phyloP scores from a whole-genome alignment of 2,329 filamentous ascomycete species.

The Fusarium cicatricum region DNA sequence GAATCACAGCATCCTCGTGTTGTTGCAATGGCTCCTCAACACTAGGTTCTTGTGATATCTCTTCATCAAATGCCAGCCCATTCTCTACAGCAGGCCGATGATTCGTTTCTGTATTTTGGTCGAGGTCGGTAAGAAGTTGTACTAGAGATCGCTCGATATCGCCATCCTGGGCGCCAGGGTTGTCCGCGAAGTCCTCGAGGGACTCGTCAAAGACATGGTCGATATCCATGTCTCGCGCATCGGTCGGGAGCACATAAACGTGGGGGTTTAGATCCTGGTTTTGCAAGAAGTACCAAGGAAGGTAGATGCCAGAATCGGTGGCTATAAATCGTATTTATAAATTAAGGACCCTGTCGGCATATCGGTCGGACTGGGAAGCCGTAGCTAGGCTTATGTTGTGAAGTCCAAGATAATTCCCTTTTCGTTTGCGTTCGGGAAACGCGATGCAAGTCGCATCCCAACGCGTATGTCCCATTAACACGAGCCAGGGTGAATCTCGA shows the following conservation, averaged over 20 bases:
- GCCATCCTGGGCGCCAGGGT: neutral
- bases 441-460: slow-evolving; percentile 25
- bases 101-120: neutral
- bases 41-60: neutral
- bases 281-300: neutral
- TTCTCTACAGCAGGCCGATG: neutral
- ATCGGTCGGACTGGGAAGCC: slow-evolving; percentile 3
- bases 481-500: slow-evolving; percentile 14
- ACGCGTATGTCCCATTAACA: slow-evolving; percentile 36
- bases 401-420: slow-evolving; percentile 10
- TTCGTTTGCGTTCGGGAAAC: slow-evolving; percentile 22
- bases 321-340: neutral
- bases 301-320: neutral
- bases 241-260: slow-evolving; percentile 4
- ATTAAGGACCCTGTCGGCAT: neutral
- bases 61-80: neutral
- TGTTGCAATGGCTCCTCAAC: neutral
- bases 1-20: neutral
- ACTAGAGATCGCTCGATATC: slow-evolving; percentile 18
- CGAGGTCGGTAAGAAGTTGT: slow-evolving; percentile 9
- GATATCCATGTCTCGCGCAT: slow-evolving; percentile 23
- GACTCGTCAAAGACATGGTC: slow-evolving; percentile 19
- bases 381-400: slow-evolving; percentile 4
- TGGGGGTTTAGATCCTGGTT: neutral
- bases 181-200: neutral